Base-by-base conservation (phyloP, 75 land plant species). In the Larix kaempferi region DNA sequence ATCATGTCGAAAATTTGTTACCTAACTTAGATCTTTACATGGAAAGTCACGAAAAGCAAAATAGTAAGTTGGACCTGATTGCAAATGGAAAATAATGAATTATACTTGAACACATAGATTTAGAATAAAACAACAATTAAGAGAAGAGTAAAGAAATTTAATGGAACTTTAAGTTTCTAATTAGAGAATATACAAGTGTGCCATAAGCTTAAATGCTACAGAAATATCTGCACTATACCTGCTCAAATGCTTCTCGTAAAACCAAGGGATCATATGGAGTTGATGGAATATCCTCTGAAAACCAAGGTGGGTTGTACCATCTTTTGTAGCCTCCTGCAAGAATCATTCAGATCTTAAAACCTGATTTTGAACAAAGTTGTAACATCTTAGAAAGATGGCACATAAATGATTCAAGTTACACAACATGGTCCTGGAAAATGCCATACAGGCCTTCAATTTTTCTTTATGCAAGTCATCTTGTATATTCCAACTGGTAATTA, bases 281-380 rank as follows among this genome's bases (percentile, higher is more conserved):
- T 55, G 92, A 80, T 62, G 96, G 96, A 60, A 92, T 84, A 12
- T 60, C 64, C 66, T 91, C 96, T 10, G 83, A 75, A 44, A 55
- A 91, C 96, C 96, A 93, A 56, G 92, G 87, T 78, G 96, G 94
- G 82, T 93, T 91, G 78, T 93, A 91, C 95, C 94, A 93, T 54
- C 92, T 91, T 75, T 89, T 79, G 12, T 88, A 76, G 23, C 71
- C 92, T 59, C 96, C 96, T 93, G 87, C 71, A 82, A 54, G 6
- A 39, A 37, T 69, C 21, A 17, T 69, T 41, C 52, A n/a, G 11
- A 3, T 11, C 23, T 69, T n/a, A 69, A 10, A 69, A 69, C 12
- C 49, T 19, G 41, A 39, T 19, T 19, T 69, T 39, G 72, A 69
- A 69, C 39, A 69, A 41, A 39, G 54, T 3, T 41, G 0, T 7